These are phyloP conservation scores for Populus davidiana DNA, from an alignment of 345 rosid species.

Conservation along the genomic window DNA sequence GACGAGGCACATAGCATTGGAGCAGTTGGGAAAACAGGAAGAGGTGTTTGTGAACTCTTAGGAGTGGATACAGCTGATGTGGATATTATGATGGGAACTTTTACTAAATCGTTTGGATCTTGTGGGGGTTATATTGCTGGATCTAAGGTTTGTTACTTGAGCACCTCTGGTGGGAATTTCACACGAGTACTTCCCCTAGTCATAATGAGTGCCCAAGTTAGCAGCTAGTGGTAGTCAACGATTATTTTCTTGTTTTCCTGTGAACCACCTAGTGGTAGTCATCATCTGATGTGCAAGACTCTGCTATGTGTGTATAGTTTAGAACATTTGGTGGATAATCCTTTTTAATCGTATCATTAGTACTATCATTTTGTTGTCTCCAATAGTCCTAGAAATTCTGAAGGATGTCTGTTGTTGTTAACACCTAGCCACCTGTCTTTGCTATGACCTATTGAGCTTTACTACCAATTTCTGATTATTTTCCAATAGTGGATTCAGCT, in stretches of 20 bases:
- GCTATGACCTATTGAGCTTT: not conserved
- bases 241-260: not conserved
- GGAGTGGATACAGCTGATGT: slow-evolving; percentile 90
- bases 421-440: not conserved
- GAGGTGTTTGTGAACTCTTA: slow-evolving; percentile 93
- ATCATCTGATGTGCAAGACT: not conserved
- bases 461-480: not conserved
- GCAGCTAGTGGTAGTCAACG: not conserved
- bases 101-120: slow-evolving; percentile 96
- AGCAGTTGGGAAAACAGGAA: slow-evolving; percentile 89
- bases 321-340: not conserved
- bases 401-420: not conserved
- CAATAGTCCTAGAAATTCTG: not conserved
- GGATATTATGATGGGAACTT: slow-evolving; percentile 99
- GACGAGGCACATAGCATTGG: slow-evolving; percentile 99
- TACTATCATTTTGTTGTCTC: not conserved
- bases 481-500: not conserved
- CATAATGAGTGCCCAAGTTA: not conserved
- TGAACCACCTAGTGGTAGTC: not conserved
- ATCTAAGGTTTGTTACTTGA: slow-evolving; percentile 58
- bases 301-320: not conserved
- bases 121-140: slow-evolving; percentile 98
- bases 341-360: not conserved
- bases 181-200: not conserved
- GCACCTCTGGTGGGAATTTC: not conserved